Base-by-base conservation (phyloP, 176 grass and related monocot species). In the Oropetium thomaeum region DNA sequence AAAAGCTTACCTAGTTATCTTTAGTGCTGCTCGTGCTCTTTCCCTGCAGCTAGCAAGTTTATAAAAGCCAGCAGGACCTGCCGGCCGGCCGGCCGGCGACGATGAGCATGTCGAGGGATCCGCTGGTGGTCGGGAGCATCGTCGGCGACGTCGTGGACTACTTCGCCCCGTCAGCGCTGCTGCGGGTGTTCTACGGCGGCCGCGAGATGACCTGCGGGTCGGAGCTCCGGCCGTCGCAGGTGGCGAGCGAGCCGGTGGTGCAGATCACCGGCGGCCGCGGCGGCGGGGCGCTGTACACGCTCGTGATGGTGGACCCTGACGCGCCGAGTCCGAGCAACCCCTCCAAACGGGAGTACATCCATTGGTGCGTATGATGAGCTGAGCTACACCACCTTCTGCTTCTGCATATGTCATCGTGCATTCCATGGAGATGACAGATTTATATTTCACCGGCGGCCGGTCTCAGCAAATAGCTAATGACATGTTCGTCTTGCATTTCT, bases 291-390 rank as follows among this genome's bases (percentile, higher is more conserved):
- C 65, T 93, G 57, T 97, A 97, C 78, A 93, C 94, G 1, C 94
- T 97, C 9, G 78, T 97, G 64, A 90, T 96, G 93, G 75, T 96
- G 71, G 93, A 96, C 69, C 93, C 93, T 49, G 93, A 96, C 63
- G 67, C 93, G 20, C 93, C 93, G 5, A 96, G 93, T 60, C 93
- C 93, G 20, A 96, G 93, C 85, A 78, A 88, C 61, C 89, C 93
- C 38, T 81, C 76, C 53, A 75, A 87, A 20, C 79, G 87, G 74
- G 93, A 96, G 79, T 92, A 96, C 61, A 85, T 96, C 16, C 93
- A 96, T 54, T 96, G 93, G 93, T 96, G 79, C 33, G 62, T 62
- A n/a, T 45, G 3, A n/a, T 45, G 43, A 42, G 7, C 10, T 27
- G 53, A 5, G 9, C 23, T 12, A 5, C 0, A 8, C 3, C 5